These are phyloP conservation scores for Escallonia herrerae DNA, from an alignment of 129 eudicot genomes.

Conservation along the genomic window DNA sequence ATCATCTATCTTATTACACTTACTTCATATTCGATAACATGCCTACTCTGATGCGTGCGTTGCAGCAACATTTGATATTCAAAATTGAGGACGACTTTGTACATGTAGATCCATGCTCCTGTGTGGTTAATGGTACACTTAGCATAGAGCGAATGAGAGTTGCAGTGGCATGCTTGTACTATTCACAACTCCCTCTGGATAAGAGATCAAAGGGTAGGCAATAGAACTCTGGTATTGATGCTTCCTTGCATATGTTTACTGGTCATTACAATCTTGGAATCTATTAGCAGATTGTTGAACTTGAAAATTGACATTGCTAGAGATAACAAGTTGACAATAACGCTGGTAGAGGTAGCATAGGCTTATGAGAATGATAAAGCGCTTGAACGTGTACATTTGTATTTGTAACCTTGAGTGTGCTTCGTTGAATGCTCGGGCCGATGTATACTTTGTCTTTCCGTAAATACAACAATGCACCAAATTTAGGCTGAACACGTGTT, in stretches of 20 bases:
- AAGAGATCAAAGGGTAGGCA: slow-evolving; percentile 73
- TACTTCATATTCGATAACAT: background rate
- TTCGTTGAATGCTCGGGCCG: too few relatives aligned
- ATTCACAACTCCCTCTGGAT: slow-evolving; percentile 47
- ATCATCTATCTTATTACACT: background rate
- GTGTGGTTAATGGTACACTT: slow-evolving; percentile 39
- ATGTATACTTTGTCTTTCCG: too few relatives aligned
- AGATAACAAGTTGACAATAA: too few relatives aligned
- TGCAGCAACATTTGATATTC: slow-evolving; percentile 59
- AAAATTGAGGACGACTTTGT: slow-evolving; percentile 63
- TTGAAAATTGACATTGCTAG: slow-evolving; percentile 1
- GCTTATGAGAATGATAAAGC: too few relatives aligned
- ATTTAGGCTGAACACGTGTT: too few relatives aligned
- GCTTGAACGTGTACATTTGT: too few relatives aligned
- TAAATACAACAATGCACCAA: too few relatives aligned
- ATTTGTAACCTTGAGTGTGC: too few relatives aligned
- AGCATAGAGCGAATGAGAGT: slow-evolving; percentile 48
- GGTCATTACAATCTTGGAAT: background rate
- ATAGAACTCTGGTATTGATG: slow-evolving; percentile 1
- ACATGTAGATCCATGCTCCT: slow-evolving; percentile 35
- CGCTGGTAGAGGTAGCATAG: too few relatives aligned
- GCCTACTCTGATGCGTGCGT: slow-evolving; percentile 12
- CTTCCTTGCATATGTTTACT: slow-evolving; percentile 11
- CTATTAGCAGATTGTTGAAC: background rate
- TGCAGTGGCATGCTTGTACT: slow-evolving; percentile 81